Evolutionary conservation across 140 eudicot genomes (phyloP), one percentile per base, ranked within the genome.

Genomic region (Erigeron philadelphicus): DNA sequence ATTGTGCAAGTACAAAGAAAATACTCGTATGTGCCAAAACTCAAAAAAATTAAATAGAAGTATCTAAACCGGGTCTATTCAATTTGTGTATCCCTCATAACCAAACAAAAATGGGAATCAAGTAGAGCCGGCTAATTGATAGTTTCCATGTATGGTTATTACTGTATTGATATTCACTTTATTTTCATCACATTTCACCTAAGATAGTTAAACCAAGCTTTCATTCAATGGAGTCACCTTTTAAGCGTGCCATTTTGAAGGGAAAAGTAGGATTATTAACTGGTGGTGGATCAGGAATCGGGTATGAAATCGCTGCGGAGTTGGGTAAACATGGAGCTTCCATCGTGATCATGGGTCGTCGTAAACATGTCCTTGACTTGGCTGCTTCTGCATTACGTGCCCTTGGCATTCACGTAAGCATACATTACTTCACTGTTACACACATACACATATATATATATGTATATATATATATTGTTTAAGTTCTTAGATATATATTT

Each of bases 241-340:
- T 86, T 80, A 88, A 88, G 70, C 61, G 80, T 31, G 84, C 84
- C 17, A 67, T 83, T 17, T 78, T 88, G 49, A 84, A 76, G 55
- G 96, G 95, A 19, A 86, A 86, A 52, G 98, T 91, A 10, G 91
- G 92, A 11, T 73, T 88, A 9, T 64, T 91, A 40, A 88, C 97
- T 5, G 97, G 96, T 7, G 97, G 97, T 2, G 98, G 96, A 19
- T 86, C 96, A 11, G 97, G 97, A n/a, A 91, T 91, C 31, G 97
- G 96, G 61, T 86, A 80, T 43, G 92, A 86, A 76, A 92, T 92
- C 6, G 86, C 90, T 1, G 83, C 87, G 19, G 87, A 92, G 67
- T 73, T 86, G 48, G 98, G 98, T 12, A 81, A 82, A 68, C 96
- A 88, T 76, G 96, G 98, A 66, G 91, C 96, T 58, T 84, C 84